phyloP scores from a whole-genome alignment of 306 rosid species.

The Prunus salicina region DNA sequence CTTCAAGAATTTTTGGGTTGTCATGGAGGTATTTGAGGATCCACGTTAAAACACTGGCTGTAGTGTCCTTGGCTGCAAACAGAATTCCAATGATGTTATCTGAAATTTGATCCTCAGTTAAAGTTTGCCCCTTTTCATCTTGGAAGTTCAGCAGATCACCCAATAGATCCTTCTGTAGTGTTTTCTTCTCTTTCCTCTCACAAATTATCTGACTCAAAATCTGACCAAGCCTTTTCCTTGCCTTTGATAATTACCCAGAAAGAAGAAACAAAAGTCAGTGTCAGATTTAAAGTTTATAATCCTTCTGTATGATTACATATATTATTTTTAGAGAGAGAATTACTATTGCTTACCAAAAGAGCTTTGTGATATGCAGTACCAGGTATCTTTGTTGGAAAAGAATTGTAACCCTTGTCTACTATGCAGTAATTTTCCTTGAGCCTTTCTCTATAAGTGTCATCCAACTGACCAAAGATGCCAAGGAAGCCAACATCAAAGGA shows the following conservation, averaged over 20 bases:
- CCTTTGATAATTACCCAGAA: slow-evolving; percentile 33
- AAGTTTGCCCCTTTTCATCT: slow-evolving; percentile 42
- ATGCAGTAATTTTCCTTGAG: slow-evolving; percentile 68
- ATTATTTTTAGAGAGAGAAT: not conserved
- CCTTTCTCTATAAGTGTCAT: slow-evolving; percentile 45
- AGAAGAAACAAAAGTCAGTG: not conserved
- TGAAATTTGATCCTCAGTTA: slow-evolving; percentile 69
- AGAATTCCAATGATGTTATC: slow-evolving; percentile 86
- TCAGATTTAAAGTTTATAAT: not conserved
- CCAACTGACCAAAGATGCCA: slow-evolving; percentile 65
- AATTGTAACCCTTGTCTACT: slow-evolving; percentile 84
- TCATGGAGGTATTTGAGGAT: slow-evolving; percentile 86
- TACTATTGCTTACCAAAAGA: slow-evolving; percentile 48
- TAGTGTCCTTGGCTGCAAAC: slow-evolving; percentile 95
- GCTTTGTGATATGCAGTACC: slow-evolving; percentile 84
- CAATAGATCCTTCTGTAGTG: slow-evolving; percentile 51
- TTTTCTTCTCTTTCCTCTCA: slow-evolving; percentile 60
- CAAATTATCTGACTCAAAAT: slow-evolving; percentile 58
- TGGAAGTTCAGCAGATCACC: slow-evolving; percentile 59
- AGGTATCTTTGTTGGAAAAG: slow-evolving; percentile 62
- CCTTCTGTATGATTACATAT: not conserved
- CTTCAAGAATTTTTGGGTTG: slow-evolving; percentile 69
- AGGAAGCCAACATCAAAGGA: slow-evolving; percentile 76
- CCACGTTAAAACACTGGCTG: slow-evolving; percentile 90
- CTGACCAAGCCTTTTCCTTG: slow-evolving; percentile 63